Evolutionary conservation across 106 monocot genomes (phyloP).

Genomic region (Platanthera guangdongensis): DNA sequence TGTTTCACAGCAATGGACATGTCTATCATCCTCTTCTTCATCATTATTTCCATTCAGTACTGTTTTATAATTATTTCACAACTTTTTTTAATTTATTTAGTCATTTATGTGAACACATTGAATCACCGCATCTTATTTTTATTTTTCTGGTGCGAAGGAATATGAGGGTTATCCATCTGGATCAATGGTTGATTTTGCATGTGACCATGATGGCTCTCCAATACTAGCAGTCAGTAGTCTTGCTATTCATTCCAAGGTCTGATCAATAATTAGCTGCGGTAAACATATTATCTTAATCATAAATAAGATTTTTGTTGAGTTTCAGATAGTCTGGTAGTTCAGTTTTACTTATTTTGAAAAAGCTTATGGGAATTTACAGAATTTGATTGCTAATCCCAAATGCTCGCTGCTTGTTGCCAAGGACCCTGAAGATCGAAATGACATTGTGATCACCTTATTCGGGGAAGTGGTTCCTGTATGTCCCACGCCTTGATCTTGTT

Average conservation of each 20-base stretch:
- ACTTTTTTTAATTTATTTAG: background rate
- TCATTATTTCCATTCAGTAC: background rate
- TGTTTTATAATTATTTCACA: background rate
- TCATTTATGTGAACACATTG: background rate
- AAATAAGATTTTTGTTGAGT: background rate
- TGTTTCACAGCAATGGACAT: background rate
- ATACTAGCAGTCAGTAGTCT: slow-evolving; percentile 79
- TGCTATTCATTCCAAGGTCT: slow-evolving; percentile 86
- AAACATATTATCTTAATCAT: background rate
- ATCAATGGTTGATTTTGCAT: slow-evolving; percentile 91
- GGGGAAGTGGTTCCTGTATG: slow-evolving; percentile 73
- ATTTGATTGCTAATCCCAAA: slow-evolving; percentile 67
- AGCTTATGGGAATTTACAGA: slow-evolving; percentile 31
- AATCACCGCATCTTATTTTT: background rate
- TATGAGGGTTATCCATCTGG: slow-evolving; percentile 84
- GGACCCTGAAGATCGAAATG: slow-evolving; percentile 87
- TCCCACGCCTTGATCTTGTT: background rate
- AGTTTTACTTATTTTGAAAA: background rate
- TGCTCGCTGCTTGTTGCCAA: slow-evolving; percentile 90
- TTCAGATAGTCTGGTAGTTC: background rate
- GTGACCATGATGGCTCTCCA: slow-evolving; percentile 72
- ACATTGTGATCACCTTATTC: slow-evolving; percentile 73
- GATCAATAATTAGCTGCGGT: background rate
- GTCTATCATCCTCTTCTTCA: background rate
- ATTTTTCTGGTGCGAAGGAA: slow-evolving; percentile 28